Evolutionary conservation across 768 basidiomycete species (phyloP).

Genomic region (Tricholoma sp.): DNA sequence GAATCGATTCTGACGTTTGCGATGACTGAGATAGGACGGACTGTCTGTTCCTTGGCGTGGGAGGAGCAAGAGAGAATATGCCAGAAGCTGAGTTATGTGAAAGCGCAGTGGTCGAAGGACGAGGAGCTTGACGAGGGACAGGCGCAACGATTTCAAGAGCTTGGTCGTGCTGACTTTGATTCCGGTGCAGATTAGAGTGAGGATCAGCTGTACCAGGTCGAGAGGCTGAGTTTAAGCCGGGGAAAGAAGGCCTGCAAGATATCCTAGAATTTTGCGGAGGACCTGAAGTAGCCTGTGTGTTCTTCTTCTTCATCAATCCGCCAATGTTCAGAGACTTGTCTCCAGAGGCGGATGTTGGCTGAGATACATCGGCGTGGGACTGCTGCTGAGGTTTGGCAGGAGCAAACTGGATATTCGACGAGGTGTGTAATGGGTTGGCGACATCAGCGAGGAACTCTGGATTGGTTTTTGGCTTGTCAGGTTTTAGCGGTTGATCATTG

Average conservation of each 20-base stretch:
- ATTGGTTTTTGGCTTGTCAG: neutral
- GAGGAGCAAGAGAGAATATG: slow-evolving; percentile 16
- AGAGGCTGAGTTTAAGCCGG: slow-evolving; percentile 4
- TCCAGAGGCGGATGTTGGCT: neutral
- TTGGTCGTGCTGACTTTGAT: slow-evolving; percentile 3
- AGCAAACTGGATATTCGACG: neutral
- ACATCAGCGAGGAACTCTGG: slow-evolving; percentile 7
- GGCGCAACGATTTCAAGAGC: slow-evolving; percentile 19
- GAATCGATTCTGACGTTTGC: neutral
- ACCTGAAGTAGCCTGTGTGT: neutral
- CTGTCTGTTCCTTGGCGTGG: slow-evolving; percentile 9
- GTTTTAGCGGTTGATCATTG: slow-evolving; percentile 6
- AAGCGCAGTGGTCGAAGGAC: slow-evolving; percentile 15
- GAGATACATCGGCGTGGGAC: slow-evolving; percentile 1
- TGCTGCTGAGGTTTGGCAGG: neutral
- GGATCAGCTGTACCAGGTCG: slow-evolving; percentile 28
- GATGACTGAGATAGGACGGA: slow-evolving; percentile 4
- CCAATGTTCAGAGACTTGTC: slow-evolving; percentile 12
- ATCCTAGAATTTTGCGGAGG: slow-evolving; percentile 5
- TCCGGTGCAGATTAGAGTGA: slow-evolving; percentile 4
- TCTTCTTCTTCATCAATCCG: slow-evolving; percentile 10
- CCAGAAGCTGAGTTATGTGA: slow-evolving; percentile 12
- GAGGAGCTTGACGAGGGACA: slow-evolving; percentile 18
- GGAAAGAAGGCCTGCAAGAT: slow-evolving; percentile 4
- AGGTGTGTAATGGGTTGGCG: slow-evolving; percentile 11